phyloP scores from a whole-genome alignment of 2,329 filamentous ascomycete species.

The Laburnicola sp. region DNA sequence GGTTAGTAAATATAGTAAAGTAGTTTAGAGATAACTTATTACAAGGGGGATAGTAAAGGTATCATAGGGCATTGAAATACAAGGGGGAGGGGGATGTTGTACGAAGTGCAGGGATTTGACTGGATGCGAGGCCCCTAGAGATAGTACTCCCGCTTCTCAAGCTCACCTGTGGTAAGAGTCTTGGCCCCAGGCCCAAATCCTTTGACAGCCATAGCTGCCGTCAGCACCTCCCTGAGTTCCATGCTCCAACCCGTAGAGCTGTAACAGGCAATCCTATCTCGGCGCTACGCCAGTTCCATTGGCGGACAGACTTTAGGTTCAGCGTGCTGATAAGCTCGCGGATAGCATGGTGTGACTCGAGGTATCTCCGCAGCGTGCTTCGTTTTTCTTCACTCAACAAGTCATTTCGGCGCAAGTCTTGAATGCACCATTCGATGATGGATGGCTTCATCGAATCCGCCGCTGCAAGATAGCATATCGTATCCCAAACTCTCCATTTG shows the following conservation, averaged over 20 bases:
- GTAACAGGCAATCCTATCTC: constrained; percentile 29
- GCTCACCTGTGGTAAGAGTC: constrained; percentile 9
- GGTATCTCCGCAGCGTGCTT: constrained; percentile 28
- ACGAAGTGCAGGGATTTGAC: constrained; percentile 12
- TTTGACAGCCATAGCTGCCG: background rate
- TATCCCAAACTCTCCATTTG: constrained; percentile 20
- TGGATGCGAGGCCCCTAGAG: constrained; percentile 12
- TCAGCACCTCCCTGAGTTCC: constrained; percentile 22
- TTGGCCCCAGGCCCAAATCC: constrained; percentile 9
- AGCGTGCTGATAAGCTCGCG: constrained; percentile 29
- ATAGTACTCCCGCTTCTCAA: constrained; percentile 25
- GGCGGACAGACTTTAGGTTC: constrained; percentile 27
- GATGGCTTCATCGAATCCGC: constrained; percentile 48
- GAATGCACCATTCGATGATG: constrained; percentile 52
- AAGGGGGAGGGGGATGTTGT: constrained; percentile 9
- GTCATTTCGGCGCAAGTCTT: constrained; percentile 54
- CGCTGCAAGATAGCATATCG: constrained; percentile 14
- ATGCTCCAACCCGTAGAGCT: constrained; percentile 25
- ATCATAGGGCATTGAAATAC: background rate
- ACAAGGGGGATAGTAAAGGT: constrained; percentile 10
- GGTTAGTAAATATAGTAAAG: too few species aligned
- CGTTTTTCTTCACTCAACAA: constrained; percentile 56
- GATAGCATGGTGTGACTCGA: constrained; percentile 26
- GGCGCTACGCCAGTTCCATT: constrained; percentile 31
- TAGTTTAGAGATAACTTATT: background rate